These are phyloP conservation scores for Ceratocystis diversiconidia DNA, from an alignment of 2,329 filamentous ascomycete genomes.

Conservation along the genomic window DNA sequence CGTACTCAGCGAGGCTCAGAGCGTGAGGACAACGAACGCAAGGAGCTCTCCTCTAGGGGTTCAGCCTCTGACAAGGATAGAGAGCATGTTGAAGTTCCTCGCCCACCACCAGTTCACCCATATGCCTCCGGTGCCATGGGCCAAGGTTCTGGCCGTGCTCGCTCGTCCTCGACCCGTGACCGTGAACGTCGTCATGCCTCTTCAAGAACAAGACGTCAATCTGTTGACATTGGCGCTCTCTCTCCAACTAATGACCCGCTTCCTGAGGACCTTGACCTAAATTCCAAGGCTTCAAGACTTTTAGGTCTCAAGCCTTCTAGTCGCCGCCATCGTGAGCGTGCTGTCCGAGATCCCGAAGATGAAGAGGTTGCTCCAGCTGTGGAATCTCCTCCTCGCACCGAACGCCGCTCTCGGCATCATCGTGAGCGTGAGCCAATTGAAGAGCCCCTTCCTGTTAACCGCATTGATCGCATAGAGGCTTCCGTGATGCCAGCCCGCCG, in stretches of 20 bases:
- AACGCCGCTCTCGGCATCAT: slow-evolving; percentile 9
- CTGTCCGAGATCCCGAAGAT: slow-evolving; percentile 18
- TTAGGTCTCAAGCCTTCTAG: slow-evolving; percentile 42
- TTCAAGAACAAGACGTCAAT: slow-evolving; percentile 51
- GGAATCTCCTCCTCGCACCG: slow-evolving; percentile 11
- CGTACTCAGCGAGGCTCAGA: slow-evolving; percentile 30
- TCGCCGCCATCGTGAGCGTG: slow-evolving; percentile 17
- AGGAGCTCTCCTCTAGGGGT: slow-evolving; percentile 18
- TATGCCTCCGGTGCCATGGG: slow-evolving; percentile 5
- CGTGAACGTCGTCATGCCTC: slow-evolving; percentile 47
- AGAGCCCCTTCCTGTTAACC: background rate
- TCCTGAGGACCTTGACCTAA: slow-evolving; percentile 5
- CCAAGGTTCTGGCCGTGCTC: slow-evolving; percentile 39
- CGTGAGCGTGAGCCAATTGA: slow-evolving; percentile 10
- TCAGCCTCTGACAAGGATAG: slow-evolving; percentile 24
- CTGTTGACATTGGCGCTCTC: slow-evolving; percentile 38
- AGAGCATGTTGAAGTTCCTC: slow-evolving; percentile 35
- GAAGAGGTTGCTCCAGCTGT: slow-evolving; percentile 10
- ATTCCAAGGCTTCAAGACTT: slow-evolving; percentile 62
- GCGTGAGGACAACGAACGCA: slow-evolving; percentile 39
- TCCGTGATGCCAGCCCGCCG: slow-evolving; percentile 5
- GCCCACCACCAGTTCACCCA: slow-evolving; percentile 46
- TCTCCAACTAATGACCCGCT: background rate
- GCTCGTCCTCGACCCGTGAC: slow-evolving; percentile 45
- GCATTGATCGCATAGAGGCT: slow-evolving; percentile 1